Percentiles rank a stretch among this genome's conserved stretches.
Conservation (phyloP, 345 rosid species). For the Salix caprea region DNA sequence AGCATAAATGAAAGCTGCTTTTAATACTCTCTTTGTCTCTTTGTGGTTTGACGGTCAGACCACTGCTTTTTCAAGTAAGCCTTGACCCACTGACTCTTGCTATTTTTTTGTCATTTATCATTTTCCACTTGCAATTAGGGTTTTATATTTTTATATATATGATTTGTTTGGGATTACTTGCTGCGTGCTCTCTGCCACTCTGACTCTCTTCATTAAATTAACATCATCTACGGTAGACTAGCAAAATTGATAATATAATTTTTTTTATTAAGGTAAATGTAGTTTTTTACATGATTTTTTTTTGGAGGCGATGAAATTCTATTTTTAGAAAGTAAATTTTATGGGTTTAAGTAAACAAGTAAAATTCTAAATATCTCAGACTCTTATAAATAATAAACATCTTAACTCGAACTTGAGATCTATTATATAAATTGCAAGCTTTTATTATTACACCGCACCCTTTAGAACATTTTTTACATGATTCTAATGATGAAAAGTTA, state of each 20-base stretch:
- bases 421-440: fast-evolving
- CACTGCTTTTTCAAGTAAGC: not conserved
- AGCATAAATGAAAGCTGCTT: not conserved
- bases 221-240: too few species aligned
- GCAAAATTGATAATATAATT: too few species aligned
- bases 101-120: not conserved
- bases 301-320: too few species aligned
- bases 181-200: not conserved
- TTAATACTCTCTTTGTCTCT: not conserved
- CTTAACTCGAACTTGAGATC: fast-evolving
- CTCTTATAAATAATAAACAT: too few species aligned
- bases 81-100: not conserved
- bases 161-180: not conserved
- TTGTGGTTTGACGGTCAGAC: not conserved
- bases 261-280: too few species aligned
- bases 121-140: not conserved
- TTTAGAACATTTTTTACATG: too few species aligned
- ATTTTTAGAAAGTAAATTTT: too few species aligned
- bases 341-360: fast-evolving
- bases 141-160: not conserved
- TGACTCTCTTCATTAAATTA: not conserved
- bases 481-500: too few species aligned
- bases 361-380: too few species aligned
- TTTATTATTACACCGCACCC: too few species aligned
- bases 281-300: too few species aligned